phyloP scores from a whole-genome alignment of 1,139 yeast species.

The Kodamaea sp. region DNA sequence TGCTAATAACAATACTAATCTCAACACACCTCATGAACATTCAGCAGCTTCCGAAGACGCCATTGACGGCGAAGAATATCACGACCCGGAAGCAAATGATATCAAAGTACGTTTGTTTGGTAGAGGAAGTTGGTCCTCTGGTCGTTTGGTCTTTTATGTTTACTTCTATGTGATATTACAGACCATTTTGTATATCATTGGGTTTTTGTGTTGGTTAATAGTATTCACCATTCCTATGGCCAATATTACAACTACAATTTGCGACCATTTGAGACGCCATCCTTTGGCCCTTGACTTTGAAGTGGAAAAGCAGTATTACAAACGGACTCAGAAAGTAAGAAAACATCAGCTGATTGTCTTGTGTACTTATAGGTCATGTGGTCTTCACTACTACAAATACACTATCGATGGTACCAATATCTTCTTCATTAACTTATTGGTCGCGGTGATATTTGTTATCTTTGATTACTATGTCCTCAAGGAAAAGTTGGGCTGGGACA shows the following conservation, averaged over 20 bases:
- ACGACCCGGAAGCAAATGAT: slow-evolving; percentile 26
- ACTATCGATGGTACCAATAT: slow-evolving; percentile 96
- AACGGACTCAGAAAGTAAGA: slow-evolving; percentile 20
- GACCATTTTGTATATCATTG: slow-evolving; percentile 62
- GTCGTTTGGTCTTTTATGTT: slow-evolving; percentile 76
- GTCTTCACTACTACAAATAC: slow-evolving; percentile 89
- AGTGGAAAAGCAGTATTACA: slow-evolving; percentile 55
- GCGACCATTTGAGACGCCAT: slow-evolving; percentile 82
- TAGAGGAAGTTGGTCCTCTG: slow-evolving; percentile 88
- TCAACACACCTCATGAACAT: slow-evolving; percentile 3
- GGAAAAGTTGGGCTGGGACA: slow-evolving; percentile 47
- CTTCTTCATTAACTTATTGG: slow-evolving; percentile 81
- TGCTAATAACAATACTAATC: slow-evolving; percentile 4
- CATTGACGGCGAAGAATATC: slow-evolving; percentile 29
- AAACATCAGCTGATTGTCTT: slow-evolving; percentile 47
- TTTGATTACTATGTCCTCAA: slow-evolving; percentile 70
- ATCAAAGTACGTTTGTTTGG: slow-evolving; percentile 75
- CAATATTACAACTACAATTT: slow-evolving; percentile 57
- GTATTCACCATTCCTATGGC: slow-evolving; percentile 96
- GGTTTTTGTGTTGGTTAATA: slow-evolving; percentile 71
- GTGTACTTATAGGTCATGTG: slow-evolving; percentile 93
- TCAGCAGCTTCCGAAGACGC: slow-evolving; percentile 15
- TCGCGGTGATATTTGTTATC: slow-evolving; percentile 80
- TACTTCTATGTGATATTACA: slow-evolving; percentile 69
- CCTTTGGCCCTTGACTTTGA: slow-evolving; percentile 82